These are phyloP conservation scores for Colletotrichum brevisporum DNA, from an alignment of 2,329 filamentous ascomycete species.

Conservation along the genomic window DNA sequence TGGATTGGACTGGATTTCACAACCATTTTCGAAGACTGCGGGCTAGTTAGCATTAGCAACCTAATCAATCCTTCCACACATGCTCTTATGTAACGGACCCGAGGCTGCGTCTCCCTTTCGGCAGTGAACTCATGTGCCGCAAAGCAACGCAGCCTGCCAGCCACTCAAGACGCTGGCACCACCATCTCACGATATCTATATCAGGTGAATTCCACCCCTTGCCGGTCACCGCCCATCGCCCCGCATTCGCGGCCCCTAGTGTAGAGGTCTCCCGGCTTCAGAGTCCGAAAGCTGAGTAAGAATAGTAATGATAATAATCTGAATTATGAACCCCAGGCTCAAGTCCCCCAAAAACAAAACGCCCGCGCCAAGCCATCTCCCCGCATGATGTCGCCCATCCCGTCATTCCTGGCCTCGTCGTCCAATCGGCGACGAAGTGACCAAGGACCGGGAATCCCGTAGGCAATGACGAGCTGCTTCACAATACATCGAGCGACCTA, in stretches of 20 bases:
- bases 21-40: too few relatives aligned
- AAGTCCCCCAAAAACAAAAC: constrained; percentile 13
- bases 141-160: background rate
- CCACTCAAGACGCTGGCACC: constrained; percentile 31
- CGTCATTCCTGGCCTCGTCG: constrained; percentile 31
- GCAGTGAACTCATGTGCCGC: background rate
- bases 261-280: background rate
- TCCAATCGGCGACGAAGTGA: constrained; percentile 31
- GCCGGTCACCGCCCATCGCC: constrained; percentile 23
- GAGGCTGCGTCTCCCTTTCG: constrained; percentile 22
- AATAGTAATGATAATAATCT: background rate
- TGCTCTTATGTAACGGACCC: constrained; percentile 14
- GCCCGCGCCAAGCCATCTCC: constrained; percentile 38
- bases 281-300: background rate
- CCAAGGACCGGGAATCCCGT: constrained; percentile 13
- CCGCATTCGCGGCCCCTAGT: too few relatives aligned
- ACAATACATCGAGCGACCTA: too few relatives aligned
- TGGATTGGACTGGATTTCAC: too few relatives aligned
- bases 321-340: constrained; percentile 1
- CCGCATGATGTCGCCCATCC: constrained; percentile 38
- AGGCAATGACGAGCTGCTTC: constrained; percentile 21
- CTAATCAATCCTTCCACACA: constrained; percentile 14
- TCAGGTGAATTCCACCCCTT: constrained; percentile 16
- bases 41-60: background rate
- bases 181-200: constrained; percentile 35